phyloP scores from a whole-genome alignment of 495 filamentous ascomycete genomes.

The Neurospora discreta region DNA sequence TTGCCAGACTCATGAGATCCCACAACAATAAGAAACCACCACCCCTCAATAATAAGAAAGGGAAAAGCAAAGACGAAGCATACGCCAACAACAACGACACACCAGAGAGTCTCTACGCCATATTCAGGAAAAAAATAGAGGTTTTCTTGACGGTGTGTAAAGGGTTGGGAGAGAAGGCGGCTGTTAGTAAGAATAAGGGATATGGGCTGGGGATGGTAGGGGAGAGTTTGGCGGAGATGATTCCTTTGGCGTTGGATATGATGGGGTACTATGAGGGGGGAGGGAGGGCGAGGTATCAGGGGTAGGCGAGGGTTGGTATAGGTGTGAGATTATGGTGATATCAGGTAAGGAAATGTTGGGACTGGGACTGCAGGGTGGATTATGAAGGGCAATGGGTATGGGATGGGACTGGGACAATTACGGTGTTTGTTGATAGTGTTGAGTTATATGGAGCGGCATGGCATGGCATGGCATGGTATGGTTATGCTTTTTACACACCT shows the following conservation, averaged over 20 bases:
- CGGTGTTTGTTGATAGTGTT: neutral
- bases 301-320: neutral
- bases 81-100: constrained; percentile 27
- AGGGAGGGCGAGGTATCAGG: neutral
- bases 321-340: neutral
- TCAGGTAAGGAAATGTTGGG: neutral
- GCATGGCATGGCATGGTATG: neutral
- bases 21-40: no score
- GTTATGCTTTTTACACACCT: neutral
- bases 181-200: constrained; percentile 32
- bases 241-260: constrained; percentile 51
- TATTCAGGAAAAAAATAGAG: constrained; percentile 55
- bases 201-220: constrained; percentile 14
- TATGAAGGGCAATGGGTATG: neutral
- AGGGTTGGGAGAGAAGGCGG: constrained; percentile 48
- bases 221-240: constrained; percentile 39
- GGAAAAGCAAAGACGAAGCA: neutral
- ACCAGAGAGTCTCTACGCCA: constrained; percentile 44
- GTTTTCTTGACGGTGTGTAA: constrained; percentile 56
- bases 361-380: neutral
- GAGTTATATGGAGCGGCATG: neutral
- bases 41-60: neutral
- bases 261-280: constrained; percentile 39
- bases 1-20: constrained; percentile 25
- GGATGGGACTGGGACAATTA: neutral